Percentiles rank a stretch among this genome's conserved stretches.
Conservation (phyloP, 1,284 basidiomycete genomes). For the Moesziomyces antarcticus region DNA sequence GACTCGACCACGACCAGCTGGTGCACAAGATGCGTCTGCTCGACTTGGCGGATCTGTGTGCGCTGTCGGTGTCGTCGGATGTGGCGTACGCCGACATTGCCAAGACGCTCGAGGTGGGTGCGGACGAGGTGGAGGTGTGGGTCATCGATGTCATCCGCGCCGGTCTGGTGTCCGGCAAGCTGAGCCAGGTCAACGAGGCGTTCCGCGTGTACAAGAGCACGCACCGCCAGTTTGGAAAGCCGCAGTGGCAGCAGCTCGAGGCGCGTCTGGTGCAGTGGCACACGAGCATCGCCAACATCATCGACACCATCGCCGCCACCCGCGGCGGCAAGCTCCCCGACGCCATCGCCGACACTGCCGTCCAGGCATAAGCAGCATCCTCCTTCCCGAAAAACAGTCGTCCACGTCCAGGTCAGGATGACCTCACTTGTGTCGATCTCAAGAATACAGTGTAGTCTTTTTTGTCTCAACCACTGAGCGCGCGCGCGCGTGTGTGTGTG, state of each 20-base stretch:
- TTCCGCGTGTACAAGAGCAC: slow-evolving; percentile 64
- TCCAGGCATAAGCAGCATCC: slow-evolving; percentile 10
- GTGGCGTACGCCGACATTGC: slow-evolving; percentile 61
- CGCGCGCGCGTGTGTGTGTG: no score
- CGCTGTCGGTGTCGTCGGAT: slow-evolving; percentile 55
- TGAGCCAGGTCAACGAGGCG: slow-evolving; percentile 61
- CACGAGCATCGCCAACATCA: slow-evolving; percentile 52
- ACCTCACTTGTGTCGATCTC: no score
- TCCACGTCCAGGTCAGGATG: neutral
- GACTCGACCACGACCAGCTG: slow-evolving; percentile 42
- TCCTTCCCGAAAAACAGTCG: neutral
- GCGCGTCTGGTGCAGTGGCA: slow-evolving; percentile 60
- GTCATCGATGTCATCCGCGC: slow-evolving; percentile 68
- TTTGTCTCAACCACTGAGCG: no score
- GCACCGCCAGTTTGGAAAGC: slow-evolving; percentile 59
- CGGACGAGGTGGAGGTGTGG: slow-evolving; percentile 65
- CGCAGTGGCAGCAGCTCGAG: slow-evolving; percentile 64
- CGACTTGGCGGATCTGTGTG: slow-evolving; percentile 63
- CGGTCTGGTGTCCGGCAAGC: slow-evolving; percentile 63
- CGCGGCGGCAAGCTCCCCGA: slow-evolving; percentile 32
- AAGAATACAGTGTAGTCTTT: neutral
- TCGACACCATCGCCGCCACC: slow-evolving; percentile 50
- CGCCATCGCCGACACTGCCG: slow-evolving; percentile 1
- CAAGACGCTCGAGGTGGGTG: slow-evolving; percentile 35
- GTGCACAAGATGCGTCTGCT: slow-evolving; percentile 63